Evolutionary conservation across 805 yeast species (phyloP).

Genomic region (Spathaspora sp.): DNA sequence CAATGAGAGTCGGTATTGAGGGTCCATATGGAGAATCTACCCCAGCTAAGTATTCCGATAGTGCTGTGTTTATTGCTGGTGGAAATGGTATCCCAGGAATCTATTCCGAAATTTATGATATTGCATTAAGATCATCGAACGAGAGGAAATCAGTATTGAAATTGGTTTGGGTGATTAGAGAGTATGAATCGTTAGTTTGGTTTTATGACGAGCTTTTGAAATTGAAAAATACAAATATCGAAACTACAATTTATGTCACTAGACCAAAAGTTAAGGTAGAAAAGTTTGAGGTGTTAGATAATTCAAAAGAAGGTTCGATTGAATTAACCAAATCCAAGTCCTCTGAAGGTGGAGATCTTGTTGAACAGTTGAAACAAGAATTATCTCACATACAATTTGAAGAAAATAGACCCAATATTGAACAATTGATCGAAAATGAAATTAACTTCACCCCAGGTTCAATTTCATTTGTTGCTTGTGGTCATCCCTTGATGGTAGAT

Average conservation of each 20-base stretch:
- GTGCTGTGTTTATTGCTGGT: conserved; percentile 62
- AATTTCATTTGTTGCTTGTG: conserved; percentile 56
- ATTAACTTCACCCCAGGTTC: conserved; percentile 39
- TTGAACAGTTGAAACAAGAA: conserved; percentile 10
- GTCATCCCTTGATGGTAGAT: conserved; percentile 60
- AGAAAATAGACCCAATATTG: conserved; percentile 43
- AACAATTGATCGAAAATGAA: conserved; percentile 7
- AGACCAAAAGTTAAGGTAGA: conserved; percentile 12
- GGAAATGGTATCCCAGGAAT: conserved; percentile 73
- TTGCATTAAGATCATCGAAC: conserved; percentile 18
- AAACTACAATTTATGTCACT: conserved; percentile 25
- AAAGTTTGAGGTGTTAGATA: not conserved
- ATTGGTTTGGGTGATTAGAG: conserved; percentile 63
- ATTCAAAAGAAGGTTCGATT: not conserved
- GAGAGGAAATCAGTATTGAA: conserved; percentile 24
- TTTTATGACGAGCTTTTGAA: conserved; percentile 37
- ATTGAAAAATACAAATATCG: conserved; percentile 20
- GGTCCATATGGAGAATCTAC: conserved; percentile 68
- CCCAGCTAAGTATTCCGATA: conserved; percentile 47
- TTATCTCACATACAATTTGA: conserved; percentile 33
- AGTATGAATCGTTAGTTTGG: conserved; percentile 46
- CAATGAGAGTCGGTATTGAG: conserved; percentile 41
- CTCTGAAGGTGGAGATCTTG: not conserved
- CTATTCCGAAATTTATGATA: conserved; percentile 34
- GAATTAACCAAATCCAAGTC: not conserved